phyloP scores from a whole-genome alignment of 257 asterid genomes.

The Apocynum venetum region DNA sequence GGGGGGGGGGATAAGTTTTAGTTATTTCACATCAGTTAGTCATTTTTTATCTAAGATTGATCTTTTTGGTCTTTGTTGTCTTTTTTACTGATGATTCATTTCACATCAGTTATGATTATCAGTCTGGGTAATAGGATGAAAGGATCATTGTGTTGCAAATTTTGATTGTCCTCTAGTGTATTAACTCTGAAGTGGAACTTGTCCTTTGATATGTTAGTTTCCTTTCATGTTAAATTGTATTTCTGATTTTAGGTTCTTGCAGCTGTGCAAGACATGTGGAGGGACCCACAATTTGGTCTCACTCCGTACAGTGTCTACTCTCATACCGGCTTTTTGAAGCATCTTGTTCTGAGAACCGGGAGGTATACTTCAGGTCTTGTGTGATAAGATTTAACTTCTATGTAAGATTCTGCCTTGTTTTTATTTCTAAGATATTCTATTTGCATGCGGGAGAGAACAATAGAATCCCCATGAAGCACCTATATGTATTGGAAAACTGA shows the following conservation, averaged over 20 bases:
- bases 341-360: constrained; percentile 90
- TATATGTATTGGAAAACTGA: not conserved
- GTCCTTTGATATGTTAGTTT: not conserved
- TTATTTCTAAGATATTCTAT: not conserved
- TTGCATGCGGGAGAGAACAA: not conserved
- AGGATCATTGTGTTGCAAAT: not conserved
- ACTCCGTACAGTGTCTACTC: constrained; percentile 81
- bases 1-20: too few relatives aligned
- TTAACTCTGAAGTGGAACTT: not conserved
- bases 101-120: not conserved
- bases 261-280: constrained; percentile 83
- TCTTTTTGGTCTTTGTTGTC: not conserved
- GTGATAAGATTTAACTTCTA: constrained; percentile 1
- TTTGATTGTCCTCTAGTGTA: not conserved
- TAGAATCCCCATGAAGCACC: not conserved
- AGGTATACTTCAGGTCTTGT: constrained; percentile 42
- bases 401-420: not conserved
- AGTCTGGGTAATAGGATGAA: not conserved
- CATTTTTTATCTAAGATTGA: not conserved
- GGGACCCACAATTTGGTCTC: constrained; percentile 58
- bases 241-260: constrained; percentile 87
- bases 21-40: too few relatives aligned
- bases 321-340: constrained; percentile 89
- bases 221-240: constrained; percentile 25
- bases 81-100: not conserved